Conservation (phyloP, 2,329 filamentous ascomycete genomes). For the Huntiella savannae region DNA sequence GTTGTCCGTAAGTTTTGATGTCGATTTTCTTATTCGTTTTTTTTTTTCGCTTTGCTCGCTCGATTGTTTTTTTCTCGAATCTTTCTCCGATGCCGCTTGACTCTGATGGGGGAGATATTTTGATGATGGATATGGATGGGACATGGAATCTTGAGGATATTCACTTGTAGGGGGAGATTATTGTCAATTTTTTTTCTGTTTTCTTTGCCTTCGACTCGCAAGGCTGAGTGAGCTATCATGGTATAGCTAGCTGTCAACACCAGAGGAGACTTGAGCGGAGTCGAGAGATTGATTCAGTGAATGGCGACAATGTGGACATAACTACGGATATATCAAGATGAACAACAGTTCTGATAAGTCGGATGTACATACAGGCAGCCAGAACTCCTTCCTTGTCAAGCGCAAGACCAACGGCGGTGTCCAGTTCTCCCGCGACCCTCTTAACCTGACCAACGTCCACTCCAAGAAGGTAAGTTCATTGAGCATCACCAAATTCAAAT, state of each 20-base stretch:
- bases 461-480: slow-evolving; percentile 54
- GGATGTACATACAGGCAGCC: slow-evolving; percentile 40
- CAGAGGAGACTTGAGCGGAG: background rate
- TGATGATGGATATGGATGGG: background rate
- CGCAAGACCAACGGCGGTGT: slow-evolving; percentile 59
- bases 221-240: background rate
- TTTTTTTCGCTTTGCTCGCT: background rate
- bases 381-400: slow-evolving; percentile 88
- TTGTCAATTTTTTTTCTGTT: slow-evolving; percentile 4
- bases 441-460: slow-evolving; percentile 87
- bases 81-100: too few relatives aligned
- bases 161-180: slow-evolving; percentile 1
- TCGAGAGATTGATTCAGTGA: background rate
- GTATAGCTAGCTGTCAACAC: background rate
- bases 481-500: background rate
- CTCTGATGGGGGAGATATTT: background rate
- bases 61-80: background rate
- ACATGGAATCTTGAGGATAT: background rate
- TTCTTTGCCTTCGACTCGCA: background rate
- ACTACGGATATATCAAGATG: background rate
- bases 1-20: slow-evolving; percentile 60
- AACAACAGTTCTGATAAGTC: slow-evolving; percentile 7
- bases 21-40: background rate
- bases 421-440: slow-evolving; percentile 82
- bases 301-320: background rate